Evolutionary conservation across 192 early-diverging fungal species (phyloP).

Genomic region (Martensiomyces pterosporus): DNA sequence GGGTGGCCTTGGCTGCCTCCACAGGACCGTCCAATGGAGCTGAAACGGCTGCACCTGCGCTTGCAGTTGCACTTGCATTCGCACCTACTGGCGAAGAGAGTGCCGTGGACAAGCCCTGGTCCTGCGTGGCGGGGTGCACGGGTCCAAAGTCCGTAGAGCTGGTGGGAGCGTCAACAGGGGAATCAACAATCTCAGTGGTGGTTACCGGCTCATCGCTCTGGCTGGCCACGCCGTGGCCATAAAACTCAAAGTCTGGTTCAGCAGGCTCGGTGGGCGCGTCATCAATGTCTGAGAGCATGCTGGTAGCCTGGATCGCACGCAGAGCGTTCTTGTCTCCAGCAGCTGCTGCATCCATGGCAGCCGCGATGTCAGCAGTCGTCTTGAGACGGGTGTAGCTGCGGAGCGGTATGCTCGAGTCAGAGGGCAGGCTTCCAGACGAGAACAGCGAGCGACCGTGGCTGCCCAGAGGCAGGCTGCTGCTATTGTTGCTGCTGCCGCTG

Average conservation of each 20-base stretch:
- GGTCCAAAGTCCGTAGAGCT: not conserved
- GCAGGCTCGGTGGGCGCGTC: constrained; percentile 28
- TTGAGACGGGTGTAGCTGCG: constrained; percentile 22
- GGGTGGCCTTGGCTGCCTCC: too few species aligned
- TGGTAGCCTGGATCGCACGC: constrained; percentile 34
- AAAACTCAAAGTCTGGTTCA: constrained; percentile 15
- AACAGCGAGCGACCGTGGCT: constrained; percentile 3
- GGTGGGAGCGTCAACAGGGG: not conserved
- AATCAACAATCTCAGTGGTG: not conserved
- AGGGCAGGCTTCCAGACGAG: constrained; percentile 5
- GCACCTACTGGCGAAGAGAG: not conserved
- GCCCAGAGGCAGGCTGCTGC: too few species aligned
- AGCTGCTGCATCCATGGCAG: constrained; percentile 41
- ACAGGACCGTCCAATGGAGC: too few species aligned
- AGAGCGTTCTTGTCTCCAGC: constrained; percentile 42
- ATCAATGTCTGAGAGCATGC: constrained; percentile 29
- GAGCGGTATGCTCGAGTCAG: constrained; percentile 1
- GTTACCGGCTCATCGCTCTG: not conserved
- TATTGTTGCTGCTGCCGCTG: not conserved
- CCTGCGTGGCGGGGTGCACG: too few species aligned
- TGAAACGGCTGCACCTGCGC: not conserved
- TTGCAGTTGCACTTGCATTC: not conserved
- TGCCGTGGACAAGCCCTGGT: too few species aligned
- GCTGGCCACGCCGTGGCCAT: not conserved
- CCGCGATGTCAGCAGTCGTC: constrained; percentile 37